Evolutionary conservation across 2,329 filamentous ascomycete species (phyloP).

Genomic region (Pochonia chlamydosporia): DNA sequence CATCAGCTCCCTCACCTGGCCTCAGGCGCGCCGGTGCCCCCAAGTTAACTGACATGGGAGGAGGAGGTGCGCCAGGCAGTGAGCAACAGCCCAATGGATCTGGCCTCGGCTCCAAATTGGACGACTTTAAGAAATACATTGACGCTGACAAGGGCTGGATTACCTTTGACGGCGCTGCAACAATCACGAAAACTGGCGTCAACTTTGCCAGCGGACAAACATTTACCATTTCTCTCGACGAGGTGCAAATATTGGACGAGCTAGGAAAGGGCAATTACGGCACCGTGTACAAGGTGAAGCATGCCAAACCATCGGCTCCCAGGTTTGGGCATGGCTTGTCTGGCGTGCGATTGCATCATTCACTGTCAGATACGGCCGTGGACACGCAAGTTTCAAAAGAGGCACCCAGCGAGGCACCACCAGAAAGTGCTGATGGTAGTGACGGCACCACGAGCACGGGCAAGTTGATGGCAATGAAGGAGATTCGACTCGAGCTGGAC

Average conservation of each 20-base stretch:
- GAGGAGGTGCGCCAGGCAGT: conserved; percentile 14
- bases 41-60: conserved; percentile 37
- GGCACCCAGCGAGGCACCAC: conserved; percentile 18
- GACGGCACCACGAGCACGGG: conserved; percentile 55
- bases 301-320: conserved; percentile 59
- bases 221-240: conserved; percentile 92
- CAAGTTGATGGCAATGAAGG: conserved; percentile 97
- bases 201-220: conserved; percentile 86
- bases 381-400: conserved; percentile 17
- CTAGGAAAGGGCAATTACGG: conserved; percentile 97
- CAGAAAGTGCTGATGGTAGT: conserved; percentile 22
- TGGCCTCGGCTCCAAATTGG: conserved; percentile 43
- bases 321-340: conserved; percentile 55
- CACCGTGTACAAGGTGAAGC: conserved; percentile 93
- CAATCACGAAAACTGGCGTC: conserved; percentile 82
- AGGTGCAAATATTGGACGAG: conserved; percentile 89
- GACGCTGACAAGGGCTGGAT: conserved; percentile 88
- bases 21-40: conserved; percentile 30
- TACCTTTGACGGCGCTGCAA: conserved; percentile 87
- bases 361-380: conserved; percentile 29
- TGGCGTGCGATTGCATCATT: conserved; percentile 33
- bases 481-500: conserved; percentile 90
- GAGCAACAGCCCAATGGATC: conserved; percentile 27
- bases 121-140: conserved; percentile 70
- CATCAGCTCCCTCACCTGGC: conserved; percentile 16